These are phyloP conservation scores for Saccharomyces hybrid DNA, from an alignment of 1,139 yeast species.

Conservation along the genomic window DNA sequence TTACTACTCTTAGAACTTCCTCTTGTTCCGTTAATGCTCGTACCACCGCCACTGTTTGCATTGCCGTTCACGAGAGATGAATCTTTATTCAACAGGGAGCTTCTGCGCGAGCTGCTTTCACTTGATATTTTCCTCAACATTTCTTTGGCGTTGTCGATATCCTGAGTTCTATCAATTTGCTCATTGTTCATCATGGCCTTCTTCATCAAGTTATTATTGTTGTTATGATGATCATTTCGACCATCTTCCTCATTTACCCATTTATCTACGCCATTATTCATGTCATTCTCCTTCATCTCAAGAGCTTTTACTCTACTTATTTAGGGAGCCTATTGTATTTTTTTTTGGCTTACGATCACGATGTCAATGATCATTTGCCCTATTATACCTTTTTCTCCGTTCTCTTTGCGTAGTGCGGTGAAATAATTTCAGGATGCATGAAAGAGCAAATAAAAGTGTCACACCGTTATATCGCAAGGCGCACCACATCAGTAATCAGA, in stretches of 20 bases:
- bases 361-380: not conserved
- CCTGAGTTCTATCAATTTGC: conserved; percentile 1
- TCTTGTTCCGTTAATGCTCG: not conserved
- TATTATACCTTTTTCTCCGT: not conserved
- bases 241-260: not conserved
- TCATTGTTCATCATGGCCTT: not conserved
- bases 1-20: conserved; percentile 22
- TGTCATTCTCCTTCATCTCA: not conserved
- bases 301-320: not conserved
- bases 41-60: not conserved
- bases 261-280: not conserved
- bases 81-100: not conserved
- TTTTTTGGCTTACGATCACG: not conserved
- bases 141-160: conserved; percentile 5
- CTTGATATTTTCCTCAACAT: conserved; percentile 6
- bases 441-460: not conserved
- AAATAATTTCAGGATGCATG: not conserved
- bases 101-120: conserved; percentile 3
- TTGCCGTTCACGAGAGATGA: not conserved
- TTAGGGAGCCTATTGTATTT: not conserved
- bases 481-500: not conserved
- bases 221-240: not conserved
- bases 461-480: not conserved
- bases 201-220: not conserved
- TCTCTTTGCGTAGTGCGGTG: not conserved